Evolutionary conservation across 106 monocot genomes (phyloP).

Genomic region (Phalaenopsis equestris): DNA sequence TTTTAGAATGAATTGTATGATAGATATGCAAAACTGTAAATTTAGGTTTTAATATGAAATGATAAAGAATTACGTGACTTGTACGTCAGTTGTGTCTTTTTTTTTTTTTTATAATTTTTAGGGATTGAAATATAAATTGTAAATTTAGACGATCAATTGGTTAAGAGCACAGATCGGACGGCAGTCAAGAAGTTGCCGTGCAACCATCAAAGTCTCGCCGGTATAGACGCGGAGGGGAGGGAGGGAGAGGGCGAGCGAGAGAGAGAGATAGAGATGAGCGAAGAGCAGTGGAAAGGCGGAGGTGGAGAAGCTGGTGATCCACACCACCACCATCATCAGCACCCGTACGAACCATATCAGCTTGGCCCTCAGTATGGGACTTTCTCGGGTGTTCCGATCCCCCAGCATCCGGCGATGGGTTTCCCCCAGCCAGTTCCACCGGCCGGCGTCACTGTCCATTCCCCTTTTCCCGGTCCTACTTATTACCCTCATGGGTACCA

Average conservation of each 20-base stretch:
- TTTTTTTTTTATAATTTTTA: too few species aligned
- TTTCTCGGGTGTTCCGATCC: neutral
- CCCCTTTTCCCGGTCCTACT: constrained; percentile 6
- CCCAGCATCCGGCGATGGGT: constrained; percentile 27
- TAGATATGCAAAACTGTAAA: too few species aligned
- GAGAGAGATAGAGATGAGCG: neutral
- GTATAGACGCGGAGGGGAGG: neutral
- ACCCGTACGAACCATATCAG: neutral
- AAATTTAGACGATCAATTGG: too few species aligned
- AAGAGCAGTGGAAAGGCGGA: neutral
- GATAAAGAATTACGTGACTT: too few species aligned
- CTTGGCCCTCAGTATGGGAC: constrained; percentile 4
- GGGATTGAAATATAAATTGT: too few species aligned
- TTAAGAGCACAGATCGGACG: too few species aligned
- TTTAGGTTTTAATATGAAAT: too few species aligned
- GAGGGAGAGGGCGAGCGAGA: neutral
- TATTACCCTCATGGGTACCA: constrained; percentile 45
- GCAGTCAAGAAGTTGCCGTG: neutral
- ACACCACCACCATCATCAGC: neutral
- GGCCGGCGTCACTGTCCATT: constrained; percentile 13
- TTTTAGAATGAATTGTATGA: too few species aligned
- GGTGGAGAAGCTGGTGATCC: neutral
- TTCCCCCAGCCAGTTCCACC: constrained; percentile 47
- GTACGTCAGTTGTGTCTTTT: neutral
- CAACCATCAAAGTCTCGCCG: neutral